Percentiles rank a stretch among this genome's conserved stretches.
Conservation (phyloP, 225 moss, liverwort and hornwort species). For the Anthoceros angustus region DNA sequence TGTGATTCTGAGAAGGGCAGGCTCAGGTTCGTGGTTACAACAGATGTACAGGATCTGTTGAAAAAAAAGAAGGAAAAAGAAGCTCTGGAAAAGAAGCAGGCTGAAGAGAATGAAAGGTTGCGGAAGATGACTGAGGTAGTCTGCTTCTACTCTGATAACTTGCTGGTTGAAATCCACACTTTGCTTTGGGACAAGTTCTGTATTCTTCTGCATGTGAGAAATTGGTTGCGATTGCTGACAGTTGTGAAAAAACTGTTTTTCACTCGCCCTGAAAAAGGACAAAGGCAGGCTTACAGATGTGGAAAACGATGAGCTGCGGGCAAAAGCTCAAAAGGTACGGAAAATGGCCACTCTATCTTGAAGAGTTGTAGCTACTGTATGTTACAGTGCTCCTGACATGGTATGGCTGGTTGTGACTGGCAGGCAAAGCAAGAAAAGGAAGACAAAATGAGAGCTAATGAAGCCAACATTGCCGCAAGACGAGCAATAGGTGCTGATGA, state of each 20-base stretch:
- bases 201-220: neutral
- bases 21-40: slow-evolving; percentile 39
- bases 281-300: slow-evolving; percentile 66
- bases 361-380: slow-evolving; percentile 7
- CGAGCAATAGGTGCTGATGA: slow-evolving; percentile 90
- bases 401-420: neutral
- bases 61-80: slow-evolving; percentile 72
- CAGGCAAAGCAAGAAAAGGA: slow-evolving; percentile 99
- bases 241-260: neutral
- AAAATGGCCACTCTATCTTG: slow-evolving; percentile 5
- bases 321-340: slow-evolving; percentile 77
- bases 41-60: slow-evolving; percentile 58
- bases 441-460: slow-evolving; percentile 86
- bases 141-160: neutral
- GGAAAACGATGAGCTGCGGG: slow-evolving; percentile 82
- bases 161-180: too few species aligned
- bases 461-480: slow-evolving; percentile 91
- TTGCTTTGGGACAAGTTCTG: neutral
- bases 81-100: slow-evolving; percentile 64
- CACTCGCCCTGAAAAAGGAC: slow-evolving; percentile 54
- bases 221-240: neutral
- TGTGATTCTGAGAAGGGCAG: slow-evolving; percentile 79
- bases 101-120: slow-evolving; percentile 81
- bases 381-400: neutral
- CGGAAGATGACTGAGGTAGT: slow-evolving; percentile 74